These are phyloP conservation scores for Cladosporium cucumerinum DNA, from an alignment of 2,329 filamentous ascomycete species.

Conservation along the genomic window DNA sequence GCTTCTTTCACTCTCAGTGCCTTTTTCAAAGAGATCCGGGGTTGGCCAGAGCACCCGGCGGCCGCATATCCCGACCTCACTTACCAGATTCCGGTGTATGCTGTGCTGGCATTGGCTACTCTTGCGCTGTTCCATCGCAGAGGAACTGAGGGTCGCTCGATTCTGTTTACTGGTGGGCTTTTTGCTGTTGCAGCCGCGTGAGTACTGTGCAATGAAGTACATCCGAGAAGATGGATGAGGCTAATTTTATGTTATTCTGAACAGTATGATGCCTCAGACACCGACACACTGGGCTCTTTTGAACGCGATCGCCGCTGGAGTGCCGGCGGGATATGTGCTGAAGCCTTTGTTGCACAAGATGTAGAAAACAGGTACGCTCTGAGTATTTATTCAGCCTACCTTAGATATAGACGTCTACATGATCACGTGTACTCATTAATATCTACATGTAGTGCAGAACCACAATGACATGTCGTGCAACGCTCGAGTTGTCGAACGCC, in stretches of 20 bases:
- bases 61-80: not conserved
- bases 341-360: slow-evolving; percentile 2
- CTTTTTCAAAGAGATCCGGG: slow-evolving; percentile 4
- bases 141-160: slow-evolving; percentile 1
- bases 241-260: not conserved
- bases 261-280: slow-evolving; percentile 5
- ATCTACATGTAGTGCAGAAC: not conserved
- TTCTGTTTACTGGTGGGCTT: slow-evolving; percentile 7
- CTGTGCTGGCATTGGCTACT: not conserved
- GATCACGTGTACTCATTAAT: not conserved
- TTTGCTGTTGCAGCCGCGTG: slow-evolving; percentile 13
- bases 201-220: not conserved
- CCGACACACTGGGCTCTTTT: slow-evolving; percentile 10
- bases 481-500: not conserved
- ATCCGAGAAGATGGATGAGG: not conserved
- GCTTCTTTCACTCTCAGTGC: slow-evolving; percentile 4
- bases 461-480: not conserved
- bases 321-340: slow-evolving; percentile 4
- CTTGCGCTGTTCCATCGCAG: slow-evolving; percentile 2
- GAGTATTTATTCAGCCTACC: not conserved
- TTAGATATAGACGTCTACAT: not conserved
- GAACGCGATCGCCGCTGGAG: slow-evolving; percentile 7
- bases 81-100: slow-evolving; percentile 1
- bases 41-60: slow-evolving; percentile 10
- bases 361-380: not conserved